Base-by-base conservation (phyloP, 306 rosid genomes). In the Pyrus communis region DNA sequence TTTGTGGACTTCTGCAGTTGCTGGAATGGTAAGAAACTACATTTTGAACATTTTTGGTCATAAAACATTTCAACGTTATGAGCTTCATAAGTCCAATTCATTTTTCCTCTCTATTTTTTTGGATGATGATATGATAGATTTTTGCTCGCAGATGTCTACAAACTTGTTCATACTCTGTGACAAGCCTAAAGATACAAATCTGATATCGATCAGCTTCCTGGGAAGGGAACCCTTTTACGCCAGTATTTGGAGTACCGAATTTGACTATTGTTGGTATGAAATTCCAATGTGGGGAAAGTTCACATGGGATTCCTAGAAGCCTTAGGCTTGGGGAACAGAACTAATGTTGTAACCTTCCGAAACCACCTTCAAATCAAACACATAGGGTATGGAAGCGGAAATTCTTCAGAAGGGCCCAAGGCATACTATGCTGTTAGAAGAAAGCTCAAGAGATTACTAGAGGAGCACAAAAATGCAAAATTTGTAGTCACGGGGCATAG, bases 251-350 rank as follows among this genome's bases (percentile, higher is more conserved):
- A 70, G 81, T 35, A 85, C 93, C 25, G 97, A 93, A 79, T 90
- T 90, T 76, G 97, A 89, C 74, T 93, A 87, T 84, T 90, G 92
- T 57, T 90, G 96, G 93, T 93, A 86, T 80, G 91, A 89, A 68
- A 85, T 87, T 68, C 91, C 7, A 51, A 88, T 22, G 35, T 86
- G 69, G 96, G 97, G 3, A 90, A 89, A 83, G 69, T 90, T 63
- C 96, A 93, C 80, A 86, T 89, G 75, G 96, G 97, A 11, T 93
- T 93, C 87, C 71, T 89, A 31, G 97, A 93, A 82, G 96, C 97
- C 77, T 85, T 88, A 38, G 96, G 96, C 66, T 75, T 90, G 65
- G 93, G 96, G 35, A 87, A 58, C 77, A 82, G 96, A 85, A 68
- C 60, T 14, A 61, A 84, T 35, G 82, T 66, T n/a, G 54, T 38